Evolutionary conservation across 2,329 filamentous ascomycete species (phyloP).

Genomic region (Albifimbria verrucaria): DNA sequence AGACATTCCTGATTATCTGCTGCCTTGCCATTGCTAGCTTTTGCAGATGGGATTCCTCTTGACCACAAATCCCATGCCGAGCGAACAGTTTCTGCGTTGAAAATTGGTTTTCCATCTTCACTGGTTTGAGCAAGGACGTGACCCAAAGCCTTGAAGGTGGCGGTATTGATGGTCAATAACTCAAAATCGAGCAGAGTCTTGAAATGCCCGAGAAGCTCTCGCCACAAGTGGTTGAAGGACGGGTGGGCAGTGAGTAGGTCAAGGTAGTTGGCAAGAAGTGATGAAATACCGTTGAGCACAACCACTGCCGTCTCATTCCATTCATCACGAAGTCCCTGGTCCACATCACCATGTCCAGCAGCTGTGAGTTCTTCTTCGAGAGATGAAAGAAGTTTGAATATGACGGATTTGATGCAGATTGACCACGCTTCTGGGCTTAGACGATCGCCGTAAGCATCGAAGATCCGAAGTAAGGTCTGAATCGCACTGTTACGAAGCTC

Average conservation of each 20-base stretch:
- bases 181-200: conserved; percentile 59
- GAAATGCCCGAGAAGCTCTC: conserved; percentile 67
- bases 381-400: conserved; percentile 73
- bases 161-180: conserved; percentile 68
- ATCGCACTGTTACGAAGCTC: conserved; percentile 85
- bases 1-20: conserved; percentile 76
- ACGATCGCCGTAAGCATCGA: conserved; percentile 84
- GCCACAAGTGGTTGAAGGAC: conserved; percentile 72
- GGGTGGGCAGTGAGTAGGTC: conserved; percentile 64
- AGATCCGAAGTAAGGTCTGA: conserved; percentile 85
- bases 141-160: conserved; percentile 64
- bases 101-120: conserved; percentile 37
- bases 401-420: conserved; percentile 73
- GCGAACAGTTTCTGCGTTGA: conserved; percentile 52
- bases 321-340: conserved; percentile 46
- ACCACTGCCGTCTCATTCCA: conserved; percentile 76
- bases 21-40: conserved; percentile 29
- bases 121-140: conserved; percentile 56
- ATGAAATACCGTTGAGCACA: conserved; percentile 69
- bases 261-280: conserved; percentile 72
- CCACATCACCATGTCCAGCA: conserved; percentile 32
- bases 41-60: conserved; percentile 55
- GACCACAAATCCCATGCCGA: conserved; percentile 70
- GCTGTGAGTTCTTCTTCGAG: conserved; percentile 57
- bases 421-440: conserved; percentile 78